Conservation (phyloP, 163 green algal genomes). For the Picocystis sp. region DNA sequence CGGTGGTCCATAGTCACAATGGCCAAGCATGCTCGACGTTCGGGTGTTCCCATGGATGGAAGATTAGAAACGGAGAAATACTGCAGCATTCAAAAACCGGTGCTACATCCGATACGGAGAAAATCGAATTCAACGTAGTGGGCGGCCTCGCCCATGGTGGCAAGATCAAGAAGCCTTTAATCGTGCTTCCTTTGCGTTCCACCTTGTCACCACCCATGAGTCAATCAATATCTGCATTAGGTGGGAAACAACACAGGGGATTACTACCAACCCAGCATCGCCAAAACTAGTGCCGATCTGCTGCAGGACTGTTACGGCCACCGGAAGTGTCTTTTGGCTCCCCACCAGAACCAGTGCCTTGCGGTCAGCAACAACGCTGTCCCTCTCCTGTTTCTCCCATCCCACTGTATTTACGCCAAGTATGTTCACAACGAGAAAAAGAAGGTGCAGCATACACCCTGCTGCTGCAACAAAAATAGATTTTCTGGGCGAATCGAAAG, state of each 20-base stretch:
- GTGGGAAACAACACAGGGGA: constrained; percentile 60
- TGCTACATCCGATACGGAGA: no score
- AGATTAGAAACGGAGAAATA: no score
- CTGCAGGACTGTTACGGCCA: constrained; percentile 47
- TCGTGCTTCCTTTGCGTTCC: constrained; percentile 11
- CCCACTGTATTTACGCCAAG: constrained; percentile 8
- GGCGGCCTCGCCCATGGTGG: no score
- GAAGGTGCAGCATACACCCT: constrained; percentile 29
- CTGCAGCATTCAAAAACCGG: no score
- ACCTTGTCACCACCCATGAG: constrained; percentile 52
- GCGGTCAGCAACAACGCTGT: constrained; percentile 22
- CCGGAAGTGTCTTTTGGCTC: constrained; percentile 52
- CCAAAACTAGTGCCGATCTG: constrained; percentile 31
- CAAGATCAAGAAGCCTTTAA: no score
- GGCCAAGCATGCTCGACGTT: no score
- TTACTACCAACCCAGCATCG: constrained; percentile 40
- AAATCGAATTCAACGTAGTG: no score
- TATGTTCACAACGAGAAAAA: constrained; percentile 40
- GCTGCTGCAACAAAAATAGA: background rate
- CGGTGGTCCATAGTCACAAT: no score
- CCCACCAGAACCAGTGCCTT: constrained; percentile 35
- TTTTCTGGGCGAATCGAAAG: no score
- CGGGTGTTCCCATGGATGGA: no score
- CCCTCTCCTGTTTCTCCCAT: background rate
- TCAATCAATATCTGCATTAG: constrained; percentile 72